Evolutionary conservation across 2,329 filamentous ascomycete species (phyloP), one percentile per base, ranked within the genome.

Genomic region (Aspergillus sp.): DNA sequence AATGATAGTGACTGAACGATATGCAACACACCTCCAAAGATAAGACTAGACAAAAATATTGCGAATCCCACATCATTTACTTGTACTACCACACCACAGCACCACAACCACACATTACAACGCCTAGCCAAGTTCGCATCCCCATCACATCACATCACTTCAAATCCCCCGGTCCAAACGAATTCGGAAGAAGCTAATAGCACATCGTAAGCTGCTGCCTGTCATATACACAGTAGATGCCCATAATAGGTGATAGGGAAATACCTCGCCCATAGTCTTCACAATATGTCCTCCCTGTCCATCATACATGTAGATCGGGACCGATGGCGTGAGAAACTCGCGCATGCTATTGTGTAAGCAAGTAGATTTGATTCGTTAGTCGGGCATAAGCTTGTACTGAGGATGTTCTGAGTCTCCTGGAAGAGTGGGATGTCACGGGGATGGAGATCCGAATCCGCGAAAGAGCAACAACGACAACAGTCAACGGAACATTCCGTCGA

Each of bases 241-340:
- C 20, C 20, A 4, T 5, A 22, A 17, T 19, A 19, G 17, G 17
- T 19, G 17, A 19, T 19, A 19, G 15, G 5, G 41, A 22, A 47
- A 49, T 60, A 71, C 70, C 60, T 73, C 66, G 35, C 61, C 62
- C 54, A 71, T 69, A 3, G 64, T 69, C 53, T 56, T 61, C 30
- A 68, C 46, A 15, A 49, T 60, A 46, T 63, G 90, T 51, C 84
- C 80, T 2, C 84, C 85, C 53, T 90, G 79, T 66, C 84, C 85
- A 67, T 94, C 90, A 69, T 94, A 95, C 91, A 97, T 95, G 65
- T 95, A 83, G 48, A 98, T 79, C 0, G 90, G 91, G 49, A 81
- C 83, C 5, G 76, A 71, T n/a, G 82, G 62, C 5, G 77, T 68
- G 56, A 82, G 86, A 61, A 90, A 90, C 70, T 91, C 87, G 43